Conservation (phyloP, 768 basidiomycete genomes). For the Gymnopilus dilepis region DNA sequence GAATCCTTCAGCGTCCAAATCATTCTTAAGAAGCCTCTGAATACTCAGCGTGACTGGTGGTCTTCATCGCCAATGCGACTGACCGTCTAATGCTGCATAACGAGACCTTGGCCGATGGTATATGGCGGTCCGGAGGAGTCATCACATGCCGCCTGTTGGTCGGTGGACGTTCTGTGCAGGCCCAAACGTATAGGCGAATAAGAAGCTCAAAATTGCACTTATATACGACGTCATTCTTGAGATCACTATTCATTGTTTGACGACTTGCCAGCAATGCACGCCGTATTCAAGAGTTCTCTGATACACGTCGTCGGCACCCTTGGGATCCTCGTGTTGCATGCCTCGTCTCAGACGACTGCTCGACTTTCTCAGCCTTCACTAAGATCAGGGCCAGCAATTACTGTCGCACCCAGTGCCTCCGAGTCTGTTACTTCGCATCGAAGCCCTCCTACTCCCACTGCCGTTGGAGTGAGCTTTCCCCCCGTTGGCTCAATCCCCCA, state of each 20-base stretch:
- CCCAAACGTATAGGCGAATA: neutral
- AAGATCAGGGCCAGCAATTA: neutral
- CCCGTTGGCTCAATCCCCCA: conserved; percentile 44
- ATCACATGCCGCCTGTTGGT: neutral
- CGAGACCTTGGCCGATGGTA: neutral
- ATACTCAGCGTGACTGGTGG: neutral
- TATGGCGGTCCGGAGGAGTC: neutral
- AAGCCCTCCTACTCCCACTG: conserved; percentile 8
- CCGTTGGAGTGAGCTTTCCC: conserved; percentile 36
- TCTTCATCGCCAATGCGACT: too few relatives aligned
- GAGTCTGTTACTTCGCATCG: conserved; percentile 15
- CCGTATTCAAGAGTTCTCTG: neutral
- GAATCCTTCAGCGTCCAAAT: neutral
- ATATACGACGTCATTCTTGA: neutral
- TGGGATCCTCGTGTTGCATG: neutral
- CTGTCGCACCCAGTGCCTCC: conserved; percentile 9
- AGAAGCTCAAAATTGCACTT: neutral
- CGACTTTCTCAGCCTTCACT: neutral
- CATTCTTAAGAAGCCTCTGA: neutral
- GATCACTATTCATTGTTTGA: neutral
- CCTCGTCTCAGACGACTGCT: neutral
- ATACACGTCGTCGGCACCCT: neutral
- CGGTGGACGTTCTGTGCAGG: neutral
- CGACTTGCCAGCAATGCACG: neutral
- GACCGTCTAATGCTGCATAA: neutral